Base-by-base conservation (phyloP, 2,329 filamentous ascomycete species). In the Penicillium occitanis region DNA sequence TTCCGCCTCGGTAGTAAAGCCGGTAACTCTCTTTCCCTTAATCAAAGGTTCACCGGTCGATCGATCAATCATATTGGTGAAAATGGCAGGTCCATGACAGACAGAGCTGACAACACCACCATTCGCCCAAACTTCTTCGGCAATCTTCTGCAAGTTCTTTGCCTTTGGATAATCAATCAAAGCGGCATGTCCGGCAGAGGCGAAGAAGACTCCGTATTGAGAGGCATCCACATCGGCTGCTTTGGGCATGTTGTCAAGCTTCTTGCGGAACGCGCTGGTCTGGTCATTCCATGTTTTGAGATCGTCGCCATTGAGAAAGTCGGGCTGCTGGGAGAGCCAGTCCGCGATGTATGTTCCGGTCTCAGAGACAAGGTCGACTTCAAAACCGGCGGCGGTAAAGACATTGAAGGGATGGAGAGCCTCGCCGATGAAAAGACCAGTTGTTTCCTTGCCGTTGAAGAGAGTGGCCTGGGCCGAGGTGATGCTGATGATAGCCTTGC, bases 311-410 rank as follows among this genome's bases (percentile, higher is more conserved):
- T 68, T 69, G 28, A 79, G 69, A 68, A 70, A 79, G 17, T 78
- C 77, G 6, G 72, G 69, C 64, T 77, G 74, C 60, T 75, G 68
- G n/a, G 71, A 73, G 13, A 80, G 68, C 78, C 63, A 65, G 35
- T 65, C 79, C 73, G 76, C 70, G n/a, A 70, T 69, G 67, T 75
- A 80, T 10, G 70, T 73, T 7, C 79, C 79, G 25, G 72, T 78
- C 61, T 80, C 79, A 10, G 78, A 79, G 42, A 76, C 78, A 44
- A 81, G 73, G 67, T 80, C 78, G 63, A 80, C 79, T 44, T 78
- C 75, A 70, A 79, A 77, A 1, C 76, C 76, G 0, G 76, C 76
- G 19, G 64, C 58, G 4, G 51, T 60, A 42, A 70, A 66, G 35
- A 70, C 68, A 33, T 59, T 33, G 64, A 61, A 50, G 53, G 68